phyloP scores from a whole-genome alignment of 345 rosid species.

The Brassica cretica region DNA sequence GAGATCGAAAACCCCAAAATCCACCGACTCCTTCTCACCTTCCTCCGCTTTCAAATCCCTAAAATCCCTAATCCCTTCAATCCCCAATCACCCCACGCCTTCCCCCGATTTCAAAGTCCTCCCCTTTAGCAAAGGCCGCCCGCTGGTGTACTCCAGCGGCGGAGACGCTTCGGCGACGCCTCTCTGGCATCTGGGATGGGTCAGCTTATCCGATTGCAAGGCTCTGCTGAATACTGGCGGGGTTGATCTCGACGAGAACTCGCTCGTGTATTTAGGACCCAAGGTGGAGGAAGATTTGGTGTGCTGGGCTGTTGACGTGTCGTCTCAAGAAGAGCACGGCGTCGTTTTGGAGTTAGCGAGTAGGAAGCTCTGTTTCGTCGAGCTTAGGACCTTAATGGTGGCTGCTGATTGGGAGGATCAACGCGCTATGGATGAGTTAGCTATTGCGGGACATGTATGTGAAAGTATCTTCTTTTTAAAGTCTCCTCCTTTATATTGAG shows the following conservation, averaged over 20 bases:
- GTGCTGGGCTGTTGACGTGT: slow-evolving; percentile 79
- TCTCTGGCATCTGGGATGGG: slow-evolving; percentile 81
- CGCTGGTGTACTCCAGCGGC: slow-evolving; percentile 57
- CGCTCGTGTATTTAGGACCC: slow-evolving; percentile 79
- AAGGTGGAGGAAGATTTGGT: slow-evolving; percentile 59
- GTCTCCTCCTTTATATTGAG: not conserved
- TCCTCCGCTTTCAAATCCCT: slow-evolving; percentile 66
- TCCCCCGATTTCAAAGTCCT: slow-evolving; percentile 70
- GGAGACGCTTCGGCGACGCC: slow-evolving; percentile 50
- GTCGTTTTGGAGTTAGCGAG: slow-evolving; percentile 49
- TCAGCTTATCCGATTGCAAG: slow-evolving; percentile 63
- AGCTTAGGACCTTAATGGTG: slow-evolving; percentile 88
- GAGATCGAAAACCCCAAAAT: slow-evolving; percentile 57
- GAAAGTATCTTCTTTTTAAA: not conserved
- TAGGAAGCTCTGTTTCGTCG: slow-evolving; percentile 65
- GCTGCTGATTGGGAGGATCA: slow-evolving; percentile 91
- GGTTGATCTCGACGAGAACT: slow-evolving; percentile 52
- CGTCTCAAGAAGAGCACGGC: slow-evolving; percentile 34
- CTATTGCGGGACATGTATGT: slow-evolving; percentile 95
- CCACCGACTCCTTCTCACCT: slow-evolving; percentile 60
- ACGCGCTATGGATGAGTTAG: slow-evolving; percentile 74
- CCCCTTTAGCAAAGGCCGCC: slow-evolving; percentile 80
- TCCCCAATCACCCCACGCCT: slow-evolving; percentile 41
- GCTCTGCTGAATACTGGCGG: slow-evolving; percentile 44
- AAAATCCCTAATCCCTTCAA: slow-evolving; percentile 49